Percentiles rank a stretch among this genome's conserved stretches.
These are phyloP conservation scores for Gossypium davidsonii DNA, from an alignment of 441 rosid genomes.

Conservation along the genomic window DNA sequence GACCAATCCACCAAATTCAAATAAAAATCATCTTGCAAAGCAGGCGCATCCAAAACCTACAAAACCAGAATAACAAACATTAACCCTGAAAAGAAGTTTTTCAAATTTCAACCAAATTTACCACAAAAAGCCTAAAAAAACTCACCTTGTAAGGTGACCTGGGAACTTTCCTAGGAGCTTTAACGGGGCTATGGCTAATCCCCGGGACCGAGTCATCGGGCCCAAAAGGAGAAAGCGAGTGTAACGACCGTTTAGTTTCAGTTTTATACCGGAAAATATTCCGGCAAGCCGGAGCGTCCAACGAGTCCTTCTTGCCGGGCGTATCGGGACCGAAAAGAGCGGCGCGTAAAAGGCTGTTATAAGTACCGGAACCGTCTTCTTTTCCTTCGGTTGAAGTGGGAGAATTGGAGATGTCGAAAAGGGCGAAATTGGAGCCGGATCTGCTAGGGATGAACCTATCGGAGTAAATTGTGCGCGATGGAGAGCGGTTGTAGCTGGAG, in stretches of 20 bases:
- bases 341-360: slow-evolving; percentile 52
- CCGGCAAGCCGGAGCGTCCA: slow-evolving; percentile 28
- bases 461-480: slow-evolving; percentile 71
- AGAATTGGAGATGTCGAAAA: slow-evolving; percentile 49
- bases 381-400: slow-evolving; percentile 37
- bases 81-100: background rate
- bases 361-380: slow-evolving; percentile 60
- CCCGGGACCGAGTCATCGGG: slow-evolving; percentile 54
- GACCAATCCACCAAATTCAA: slow-evolving; percentile 97
- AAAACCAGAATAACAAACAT: slow-evolving; percentile 5
- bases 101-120: background rate
- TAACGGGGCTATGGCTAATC: slow-evolving; percentile 52
- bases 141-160: slow-evolving; percentile 86
- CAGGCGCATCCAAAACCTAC: slow-evolving; percentile 95
- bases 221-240: slow-evolving; percentile 59
- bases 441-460: slow-evolving; percentile 91
- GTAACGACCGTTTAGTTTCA: slow-evolving; percentile 62
- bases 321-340: slow-evolving; percentile 83
- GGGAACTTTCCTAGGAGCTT: slow-evolving; percentile 74
- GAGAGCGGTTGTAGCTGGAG: slow-evolving; percentile 50
- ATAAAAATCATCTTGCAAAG: slow-evolving; percentile 95
- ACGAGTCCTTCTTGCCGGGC: slow-evolving; percentile 61
- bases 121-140: background rate
- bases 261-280: slow-evolving; percentile 81
- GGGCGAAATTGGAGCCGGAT: slow-evolving; percentile 79